Evolutionary conservation across 176 grass and related monocot genomes (phyloP), one percentile per base, ranked within the genome.

Genomic region (Alopecurus myosuroides): DNA sequence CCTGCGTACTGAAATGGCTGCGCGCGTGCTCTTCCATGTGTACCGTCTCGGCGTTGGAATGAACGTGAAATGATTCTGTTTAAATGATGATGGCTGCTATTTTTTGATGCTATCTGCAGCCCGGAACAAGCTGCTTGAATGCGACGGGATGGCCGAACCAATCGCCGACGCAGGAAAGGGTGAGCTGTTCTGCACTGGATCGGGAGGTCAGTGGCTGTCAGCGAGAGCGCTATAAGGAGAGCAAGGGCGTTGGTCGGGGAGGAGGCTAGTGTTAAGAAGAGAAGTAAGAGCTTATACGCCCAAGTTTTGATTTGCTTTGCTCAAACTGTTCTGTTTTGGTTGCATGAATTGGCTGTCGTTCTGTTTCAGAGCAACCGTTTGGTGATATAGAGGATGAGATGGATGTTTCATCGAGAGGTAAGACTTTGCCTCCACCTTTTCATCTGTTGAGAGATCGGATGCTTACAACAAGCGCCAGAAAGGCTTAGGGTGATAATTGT

Each of bases 161-260:
- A 53, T 42, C 3, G 52, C 13, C 4, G 33, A 70, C 28, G 26
- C 20, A 70, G 74, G n/a, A 31, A 44, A 41, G 63, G 78, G 41
- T 29, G 62, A 65, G 8, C 20, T 90, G 42, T 82, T 90, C 88
- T 55, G 64, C 64, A 82, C 78, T 19, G 78, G 88, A 65, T 86
- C 78, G 1, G 83, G 78, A 86, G 73, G 18, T 52, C 35, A 4
- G 52, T 86, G 53, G 1, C 52, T 22, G 42, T 86, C 63, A 90
- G 88, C 14, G 52, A 77, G 23, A 64, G 10, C 36, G 71, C 72
- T 1, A 23, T 86, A 9, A 34, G 79, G 88, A 86, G 42, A 15
- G 83, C 83, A 23, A 90, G 52, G 63, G 52, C 52, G 15, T 82
- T 90, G 73, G 78, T 82, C 20, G 52, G 63, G 13, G 64, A 90